Percentiles rank a stretch among this genome's conserved stretches.
Conservation (phyloP, 208 protist species). For the Angomonas deanei region DNA sequence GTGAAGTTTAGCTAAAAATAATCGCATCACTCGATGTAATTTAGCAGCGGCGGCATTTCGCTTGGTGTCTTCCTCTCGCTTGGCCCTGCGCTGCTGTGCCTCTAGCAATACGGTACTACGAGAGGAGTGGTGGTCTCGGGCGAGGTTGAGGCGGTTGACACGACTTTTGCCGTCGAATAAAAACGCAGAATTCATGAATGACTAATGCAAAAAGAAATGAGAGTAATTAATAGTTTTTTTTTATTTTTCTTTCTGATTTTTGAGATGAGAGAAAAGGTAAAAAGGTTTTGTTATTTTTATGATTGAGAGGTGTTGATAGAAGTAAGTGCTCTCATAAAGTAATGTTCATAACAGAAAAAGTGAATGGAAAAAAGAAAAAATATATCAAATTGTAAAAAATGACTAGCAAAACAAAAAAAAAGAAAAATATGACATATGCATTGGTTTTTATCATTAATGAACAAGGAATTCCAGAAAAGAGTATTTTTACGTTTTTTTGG, state of each 20-base stretch:
- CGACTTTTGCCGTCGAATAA: constrained; percentile 70
- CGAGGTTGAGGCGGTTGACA: constrained; percentile 48
- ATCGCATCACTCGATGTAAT: constrained; percentile 13
- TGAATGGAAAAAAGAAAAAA: constrained; percentile 11
- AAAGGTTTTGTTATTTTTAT: background rate
- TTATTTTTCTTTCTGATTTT: constrained; percentile 2
- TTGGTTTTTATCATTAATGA: too few relatives aligned
- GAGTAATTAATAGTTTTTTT: too few relatives aligned
- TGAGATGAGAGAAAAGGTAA: constrained; percentile 7
- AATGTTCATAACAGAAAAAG: constrained; percentile 1
- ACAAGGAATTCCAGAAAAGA: too few relatives aligned
- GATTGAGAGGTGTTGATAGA: background rate
- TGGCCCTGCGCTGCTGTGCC: constrained; percentile 36
- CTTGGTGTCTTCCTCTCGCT: constrained; percentile 38
- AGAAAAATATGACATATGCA: too few relatives aligned
- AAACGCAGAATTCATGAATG: background rate
- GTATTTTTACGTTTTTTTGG: too few relatives aligned
- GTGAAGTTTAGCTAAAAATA: constrained; percentile 16
- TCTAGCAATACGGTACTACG: constrained; percentile 43
- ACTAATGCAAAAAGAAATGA: too few relatives aligned
- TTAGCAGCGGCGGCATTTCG: too few relatives aligned
- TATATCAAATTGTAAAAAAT: background rate
- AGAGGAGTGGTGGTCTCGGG: constrained; percentile 48
- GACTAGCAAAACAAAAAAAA: too few relatives aligned
- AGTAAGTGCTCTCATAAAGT: too few relatives aligned